A percentile compares a stretch with the other conserved stretches of the same genome.
phyloP scores from a whole-genome alignment of 306 rosid species.

The Rubus parviflorus region DNA sequence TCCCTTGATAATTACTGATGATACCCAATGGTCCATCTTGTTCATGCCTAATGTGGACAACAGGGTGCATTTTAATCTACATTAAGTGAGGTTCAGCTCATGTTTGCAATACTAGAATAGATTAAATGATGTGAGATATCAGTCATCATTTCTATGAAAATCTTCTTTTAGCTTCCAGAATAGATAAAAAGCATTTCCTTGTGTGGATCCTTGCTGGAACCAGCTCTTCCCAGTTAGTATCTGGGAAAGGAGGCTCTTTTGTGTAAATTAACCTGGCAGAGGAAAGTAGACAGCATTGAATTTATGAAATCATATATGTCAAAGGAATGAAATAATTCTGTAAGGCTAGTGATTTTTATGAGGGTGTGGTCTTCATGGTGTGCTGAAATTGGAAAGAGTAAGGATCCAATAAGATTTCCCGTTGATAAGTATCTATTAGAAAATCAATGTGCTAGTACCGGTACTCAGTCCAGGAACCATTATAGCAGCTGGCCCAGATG shows the following conservation, averaged over 20 bases:
- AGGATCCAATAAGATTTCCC: neutral
- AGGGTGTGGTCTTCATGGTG: neutral
- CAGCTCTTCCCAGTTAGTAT: neutral
- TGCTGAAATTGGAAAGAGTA: neutral
- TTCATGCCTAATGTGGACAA: neutral
- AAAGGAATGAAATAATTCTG: neutral
- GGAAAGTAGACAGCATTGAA: neutral
- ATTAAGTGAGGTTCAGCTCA: neutral
- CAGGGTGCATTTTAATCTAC: neutral
- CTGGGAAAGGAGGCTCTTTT: neutral
- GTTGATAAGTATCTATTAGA: neutral
- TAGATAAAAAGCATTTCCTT: neutral
- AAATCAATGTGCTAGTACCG: neutral
- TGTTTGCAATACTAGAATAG: neutral
- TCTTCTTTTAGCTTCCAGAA: neutral
- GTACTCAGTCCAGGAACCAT: neutral
- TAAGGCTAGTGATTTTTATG: neutral
- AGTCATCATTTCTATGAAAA: neutral
- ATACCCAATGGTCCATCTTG: neutral
- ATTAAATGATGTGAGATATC: neutral
- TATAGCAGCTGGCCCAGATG: neutral
- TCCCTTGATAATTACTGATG: neutral
- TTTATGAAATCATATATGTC: neutral
- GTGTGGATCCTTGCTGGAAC: neutral
- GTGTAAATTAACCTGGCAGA: neutral